Percentiles rank a stretch among this genome's conserved stretches.
These are phyloP conservation scores for Candida oleophila DNA, from an alignment of 805 yeast genomes.

Conservation along the genomic window DNA sequence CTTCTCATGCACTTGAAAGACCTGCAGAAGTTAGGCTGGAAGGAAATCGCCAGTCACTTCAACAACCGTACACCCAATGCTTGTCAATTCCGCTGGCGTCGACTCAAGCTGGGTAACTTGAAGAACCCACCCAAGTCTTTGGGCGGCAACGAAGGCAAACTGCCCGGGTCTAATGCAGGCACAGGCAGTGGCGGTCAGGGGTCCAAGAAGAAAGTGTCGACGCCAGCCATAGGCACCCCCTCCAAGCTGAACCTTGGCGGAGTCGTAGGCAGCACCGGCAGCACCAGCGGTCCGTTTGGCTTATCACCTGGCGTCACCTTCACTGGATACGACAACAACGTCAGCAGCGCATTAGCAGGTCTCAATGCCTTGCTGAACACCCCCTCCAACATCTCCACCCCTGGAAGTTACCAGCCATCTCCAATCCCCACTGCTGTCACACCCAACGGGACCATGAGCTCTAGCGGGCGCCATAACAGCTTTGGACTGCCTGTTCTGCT, in stretches of 20 bases:
- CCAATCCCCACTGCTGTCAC: conserved; percentile 9
- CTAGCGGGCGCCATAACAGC: background rate
- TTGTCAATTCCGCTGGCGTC: conserved; percentile 48
- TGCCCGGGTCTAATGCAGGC: background rate
- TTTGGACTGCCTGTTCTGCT: conserved; percentile 2
- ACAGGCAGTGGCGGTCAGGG: background rate
- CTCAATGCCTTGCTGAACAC: conserved; percentile 40
- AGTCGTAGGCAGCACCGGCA: background rate
- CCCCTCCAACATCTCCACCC: conserved; percentile 27
- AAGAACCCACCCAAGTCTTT: conserved; percentile 45
- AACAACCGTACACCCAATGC: conserved; percentile 47
- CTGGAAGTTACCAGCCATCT: conserved; percentile 10
- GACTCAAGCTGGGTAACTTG: conserved; percentile 43
- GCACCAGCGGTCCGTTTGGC: conserved; percentile 2
- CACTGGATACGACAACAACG: conserved; percentile 40
- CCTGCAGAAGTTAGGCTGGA: conserved; percentile 47
- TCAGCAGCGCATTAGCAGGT: conserved; percentile 44
- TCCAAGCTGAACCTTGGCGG: background rate
- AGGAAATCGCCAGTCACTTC: conserved; percentile 44
- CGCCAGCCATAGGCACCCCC: conserved; percentile 4
- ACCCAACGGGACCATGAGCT: conserved; percentile 12
- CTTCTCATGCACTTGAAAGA: conserved; percentile 47
- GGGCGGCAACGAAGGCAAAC: conserved; percentile 12
- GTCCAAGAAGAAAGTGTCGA: background rate
- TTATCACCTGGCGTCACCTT: conserved; percentile 23